A percentile compares a stretch with the other conserved stretches of the same genome.
Evolutionary conservation across 345 rosid genomes (phyloP).

Genomic region (Lumnitzera racemosa): DNA sequence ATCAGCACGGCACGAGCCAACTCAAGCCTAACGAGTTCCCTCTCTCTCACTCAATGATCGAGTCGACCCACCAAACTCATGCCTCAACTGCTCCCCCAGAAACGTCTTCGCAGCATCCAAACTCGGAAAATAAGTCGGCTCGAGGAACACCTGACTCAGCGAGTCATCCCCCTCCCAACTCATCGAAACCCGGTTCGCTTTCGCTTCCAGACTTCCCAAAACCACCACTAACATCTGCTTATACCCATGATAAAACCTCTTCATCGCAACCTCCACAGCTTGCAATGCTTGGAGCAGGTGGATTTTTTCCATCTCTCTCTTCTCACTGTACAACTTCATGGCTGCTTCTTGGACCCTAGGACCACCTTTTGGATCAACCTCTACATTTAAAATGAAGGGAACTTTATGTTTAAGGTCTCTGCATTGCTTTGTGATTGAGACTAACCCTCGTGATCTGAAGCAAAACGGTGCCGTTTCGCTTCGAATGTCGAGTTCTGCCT

Average conservation of each 20-base stretch:
- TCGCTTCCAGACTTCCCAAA: constrained; percentile 87
- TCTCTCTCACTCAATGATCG: neutral
- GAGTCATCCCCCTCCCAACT: constrained; percentile 47
- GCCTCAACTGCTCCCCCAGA: constrained; percentile 68
- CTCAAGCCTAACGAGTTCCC: neutral
- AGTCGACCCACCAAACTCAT: constrained; percentile 6
- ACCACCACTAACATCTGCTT: constrained; percentile 62
- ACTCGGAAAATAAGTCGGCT: constrained; percentile 90
- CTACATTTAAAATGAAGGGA: constrained; percentile 61
- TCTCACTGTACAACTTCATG: constrained; percentile 61
- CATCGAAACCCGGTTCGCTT: constrained; percentile 37
- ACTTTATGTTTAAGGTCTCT: constrained; percentile 70
- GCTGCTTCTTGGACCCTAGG: constrained; percentile 93
- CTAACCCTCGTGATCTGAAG: constrained; percentile 66
- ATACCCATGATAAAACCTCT: constrained; percentile 63
- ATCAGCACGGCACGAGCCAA: neutral
- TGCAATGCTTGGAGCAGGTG: constrained; percentile 71
- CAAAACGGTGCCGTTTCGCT: constrained; percentile 28
- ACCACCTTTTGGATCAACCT: constrained; percentile 90
- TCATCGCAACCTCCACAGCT: constrained; percentile 65
- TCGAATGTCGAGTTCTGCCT: constrained; percentile 19
- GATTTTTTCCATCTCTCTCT: constrained; percentile 43
- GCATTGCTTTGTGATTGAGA: constrained; percentile 47
- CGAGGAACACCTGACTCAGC: constrained; percentile 70
- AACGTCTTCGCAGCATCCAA: constrained; percentile 98